Percentiles rank a stretch among this genome's conserved stretches.
phyloP scores from a whole-genome alignment of 2,329 filamentous ascomycete species.

The Drechslerella dactyloides region DNA sequence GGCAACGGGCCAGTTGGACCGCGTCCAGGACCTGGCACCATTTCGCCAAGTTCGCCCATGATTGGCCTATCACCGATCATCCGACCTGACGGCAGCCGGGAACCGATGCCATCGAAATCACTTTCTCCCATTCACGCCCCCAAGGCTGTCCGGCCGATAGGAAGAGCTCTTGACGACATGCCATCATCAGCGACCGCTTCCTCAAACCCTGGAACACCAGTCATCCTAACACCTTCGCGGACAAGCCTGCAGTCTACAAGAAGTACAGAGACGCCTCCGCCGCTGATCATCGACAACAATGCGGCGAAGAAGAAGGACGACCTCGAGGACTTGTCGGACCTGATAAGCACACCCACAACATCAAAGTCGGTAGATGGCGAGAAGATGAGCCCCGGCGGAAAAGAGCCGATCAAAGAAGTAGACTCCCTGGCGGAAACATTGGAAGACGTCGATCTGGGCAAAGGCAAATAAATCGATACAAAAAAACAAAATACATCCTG shows the following conservation, averaged over 20 bases:
- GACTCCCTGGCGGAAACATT: conserved; percentile 31
- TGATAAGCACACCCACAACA: conserved; percentile 52
- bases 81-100: conserved; percentile 26
- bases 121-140: conserved; percentile 48
- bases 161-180: conserved; percentile 46
- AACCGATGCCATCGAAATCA: conserved; percentile 43
- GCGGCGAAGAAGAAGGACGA: conserved; percentile 53
- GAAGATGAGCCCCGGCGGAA: conserved; percentile 15
- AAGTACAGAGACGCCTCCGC: conserved; percentile 44
- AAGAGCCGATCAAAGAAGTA: conserved; percentile 30
- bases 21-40: conserved; percentile 42
- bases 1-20: conserved; percentile 45
- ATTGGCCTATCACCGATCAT: conserved; percentile 47
- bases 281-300: conserved; percentile 51
- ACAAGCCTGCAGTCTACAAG: conserved; percentile 57
- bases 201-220: conserved; percentile 52
- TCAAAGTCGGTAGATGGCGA: conserved; percentile 55
- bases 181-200: conserved; percentile 50
- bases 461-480: conserved; percentile 47
- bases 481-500: conserved; percentile 11
- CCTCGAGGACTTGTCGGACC: conserved; percentile 44
- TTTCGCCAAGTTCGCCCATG: conserved; percentile 47
- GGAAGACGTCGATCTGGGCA: conserved; percentile 47
- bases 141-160: conserved; percentile 41
- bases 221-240: conserved; percentile 59